Percentiles rank a stretch among this genome's conserved stretches.
Conservation (phyloP, 2,329 filamentous ascomycete species). For the Raffaelea albimanens region DNA sequence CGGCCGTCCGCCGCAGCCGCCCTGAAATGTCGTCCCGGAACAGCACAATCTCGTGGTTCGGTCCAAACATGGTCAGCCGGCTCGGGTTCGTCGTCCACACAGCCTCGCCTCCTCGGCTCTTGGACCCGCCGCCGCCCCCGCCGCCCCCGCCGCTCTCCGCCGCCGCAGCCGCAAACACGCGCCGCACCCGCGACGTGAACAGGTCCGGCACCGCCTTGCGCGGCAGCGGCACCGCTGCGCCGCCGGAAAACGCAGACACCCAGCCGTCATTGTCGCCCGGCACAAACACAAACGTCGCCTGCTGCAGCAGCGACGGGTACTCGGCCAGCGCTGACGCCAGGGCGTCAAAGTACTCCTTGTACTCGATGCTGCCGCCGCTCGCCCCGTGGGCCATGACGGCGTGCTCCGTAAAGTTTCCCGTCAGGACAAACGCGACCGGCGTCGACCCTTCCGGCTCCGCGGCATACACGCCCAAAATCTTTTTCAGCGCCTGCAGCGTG, state of each 20-base stretch:
- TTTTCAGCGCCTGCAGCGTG: conserved; percentile 72
- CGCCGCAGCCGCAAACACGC: conserved; percentile 72
- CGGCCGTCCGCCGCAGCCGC: conserved; percentile 65
- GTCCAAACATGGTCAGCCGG: conserved; percentile 75
- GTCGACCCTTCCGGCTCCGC: conserved; percentile 51
- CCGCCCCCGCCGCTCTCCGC: conserved; percentile 45
- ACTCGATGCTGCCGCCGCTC: conserved; percentile 78
- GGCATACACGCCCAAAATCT: conserved; percentile 67
- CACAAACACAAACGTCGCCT: conserved; percentile 81
- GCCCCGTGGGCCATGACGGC: conserved; percentile 58
- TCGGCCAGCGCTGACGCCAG: conserved; percentile 75
- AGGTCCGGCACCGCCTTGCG: conserved; percentile 69
- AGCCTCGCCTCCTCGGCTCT: conserved; percentile 50
- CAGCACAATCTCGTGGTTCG: conserved; percentile 76
- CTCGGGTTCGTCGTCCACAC: conserved; percentile 87
- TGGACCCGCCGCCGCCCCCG: conserved; percentile 24
- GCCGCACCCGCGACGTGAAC: conserved; percentile 79
- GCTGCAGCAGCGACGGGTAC: conserved; percentile 69
- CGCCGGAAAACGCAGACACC: conserved; percentile 75
- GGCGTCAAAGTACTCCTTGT: conserved; percentile 91
- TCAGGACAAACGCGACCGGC: conserved; percentile 72
- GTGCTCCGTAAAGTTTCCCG: conserved; percentile 71
- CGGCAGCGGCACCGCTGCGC: conserved; percentile 61
- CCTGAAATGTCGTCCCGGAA: conserved; percentile 81
- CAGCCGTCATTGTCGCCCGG: conserved; percentile 98